Evolutionary conservation across 228 moss, liverwort and hornwort species (phyloP).

Genomic region (Sphagnum fallax): DNA sequence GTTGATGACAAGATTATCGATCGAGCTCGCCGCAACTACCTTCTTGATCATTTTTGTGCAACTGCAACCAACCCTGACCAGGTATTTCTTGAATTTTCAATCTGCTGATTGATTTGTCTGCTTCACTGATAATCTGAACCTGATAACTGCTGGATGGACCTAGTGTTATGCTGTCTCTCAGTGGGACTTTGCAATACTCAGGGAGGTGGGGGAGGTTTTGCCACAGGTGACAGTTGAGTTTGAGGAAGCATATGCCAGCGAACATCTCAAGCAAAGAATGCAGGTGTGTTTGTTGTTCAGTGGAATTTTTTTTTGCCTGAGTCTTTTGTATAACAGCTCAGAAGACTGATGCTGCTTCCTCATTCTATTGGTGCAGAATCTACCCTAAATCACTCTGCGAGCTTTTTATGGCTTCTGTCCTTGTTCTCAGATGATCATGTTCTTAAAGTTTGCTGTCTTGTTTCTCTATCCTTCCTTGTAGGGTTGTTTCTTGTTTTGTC

Average conservation of each 20-base stretch:
- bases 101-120: neutral
- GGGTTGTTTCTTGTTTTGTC: too few relatives aligned
- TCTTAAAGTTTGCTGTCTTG: too few relatives aligned
- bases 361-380: too few relatives aligned
- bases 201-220: conserved; percentile 2
- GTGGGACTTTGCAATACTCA: neutral
- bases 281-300: conserved; percentile 25
- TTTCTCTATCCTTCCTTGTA: too few relatives aligned
- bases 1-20: conserved; percentile 94
- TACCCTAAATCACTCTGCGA: too few relatives aligned
- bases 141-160: too few relatives aligned
- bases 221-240: conserved; percentile 61
- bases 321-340: too few relatives aligned
- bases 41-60: conserved; percentile 57
- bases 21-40: conserved; percentile 67
- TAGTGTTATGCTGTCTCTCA: neutral
- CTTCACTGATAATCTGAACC: too few relatives aligned
- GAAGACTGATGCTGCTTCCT: too few relatives aligned
- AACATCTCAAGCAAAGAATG: conserved; percentile 55
- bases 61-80: conserved; percentile 38
- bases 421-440: too few relatives aligned
- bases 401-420: too few relatives aligned
- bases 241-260: conserved; percentile 35
- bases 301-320: too few relatives aligned
- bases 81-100: conserved; percentile 20